These are phyloP conservation scores for Ogataea glucozyma DNA, from an alignment of 805 yeast genomes.

Conservation along the genomic window DNA sequence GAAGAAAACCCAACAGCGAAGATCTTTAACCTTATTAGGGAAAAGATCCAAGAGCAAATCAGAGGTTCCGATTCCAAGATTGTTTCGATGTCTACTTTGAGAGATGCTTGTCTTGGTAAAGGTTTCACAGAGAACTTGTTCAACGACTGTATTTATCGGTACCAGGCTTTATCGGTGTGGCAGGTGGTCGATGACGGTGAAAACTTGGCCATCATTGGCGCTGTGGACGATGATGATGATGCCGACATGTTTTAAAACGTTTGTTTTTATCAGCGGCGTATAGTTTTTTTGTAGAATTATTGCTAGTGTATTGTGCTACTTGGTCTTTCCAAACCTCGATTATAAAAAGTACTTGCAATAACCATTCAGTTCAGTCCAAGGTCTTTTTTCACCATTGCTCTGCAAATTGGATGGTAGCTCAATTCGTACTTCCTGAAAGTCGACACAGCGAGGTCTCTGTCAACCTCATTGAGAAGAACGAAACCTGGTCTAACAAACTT, in stretches of 20 bases:
- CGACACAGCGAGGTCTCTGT: slow-evolving; percentile 60
- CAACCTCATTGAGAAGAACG: slow-evolving; percentile 61
- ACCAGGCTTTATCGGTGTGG: slow-evolving; percentile 73
- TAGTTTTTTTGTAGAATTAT: slow-evolving; percentile 6
- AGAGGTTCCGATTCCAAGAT: slow-evolving; percentile 33
- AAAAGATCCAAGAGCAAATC: slow-evolving; percentile 32
- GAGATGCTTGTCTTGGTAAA: slow-evolving; percentile 67
- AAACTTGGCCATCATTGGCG: slow-evolving; percentile 55
- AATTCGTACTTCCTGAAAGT: slow-evolving; percentile 62
- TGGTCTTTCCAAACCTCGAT: slow-evolving; percentile 3
- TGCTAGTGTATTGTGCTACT: slow-evolving; percentile 5
- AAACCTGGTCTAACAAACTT: slow-evolving; percentile 90
- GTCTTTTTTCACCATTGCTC: slow-evolving; percentile 81
- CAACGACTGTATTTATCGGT: slow-evolving; percentile 72
- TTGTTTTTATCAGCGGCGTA: background rate
- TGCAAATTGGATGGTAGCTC: slow-evolving; percentile 83
- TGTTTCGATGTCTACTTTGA: slow-evolving; percentile 49
- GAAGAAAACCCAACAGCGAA: slow-evolving; percentile 71
- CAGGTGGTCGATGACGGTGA: slow-evolving; percentile 71
- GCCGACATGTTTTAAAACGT: slow-evolving; percentile 19
- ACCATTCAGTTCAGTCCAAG: slow-evolving; percentile 39
- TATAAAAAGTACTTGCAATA: background rate
- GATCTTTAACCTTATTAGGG: slow-evolving; percentile 70
- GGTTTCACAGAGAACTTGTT: slow-evolving; percentile 84
- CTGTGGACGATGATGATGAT: slow-evolving; percentile 41